Evolutionary conservation across 345 rosid genomes (phyloP), one percentile per base, ranked within the genome.

Genomic region (Anastatica hierochuntica): DNA sequence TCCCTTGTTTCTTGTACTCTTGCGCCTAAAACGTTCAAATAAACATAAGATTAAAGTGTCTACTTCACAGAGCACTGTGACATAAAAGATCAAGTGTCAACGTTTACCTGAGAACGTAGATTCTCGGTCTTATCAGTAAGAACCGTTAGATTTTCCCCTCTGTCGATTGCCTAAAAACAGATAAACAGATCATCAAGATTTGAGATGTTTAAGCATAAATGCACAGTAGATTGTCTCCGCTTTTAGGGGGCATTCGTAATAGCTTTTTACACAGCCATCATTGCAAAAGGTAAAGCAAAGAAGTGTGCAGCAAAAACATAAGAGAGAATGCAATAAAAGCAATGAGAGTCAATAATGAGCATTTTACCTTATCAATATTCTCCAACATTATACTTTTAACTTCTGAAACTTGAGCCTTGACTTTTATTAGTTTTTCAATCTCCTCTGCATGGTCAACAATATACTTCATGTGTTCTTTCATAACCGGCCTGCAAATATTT

Each of bases 401-500:
- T 31, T 31, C 94, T 11, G n/a, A 31, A 31, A 31, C 36, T 9
- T 10, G 36, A 31, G 36, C 96, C 74, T 92, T 87, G 35, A 92
- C 98, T 76, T 92, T 92, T 46, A 88, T 62, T 61, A 92, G 74
- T 58, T 92, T 87, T 66, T 84, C 98, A 30, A 92, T 92, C 71
- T 92, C 98, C 47, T 84, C 94, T 13, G 96, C 88, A 20, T 87
- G 98, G n/a, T 87, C 95, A 31, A 81, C 77, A 8, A 92, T 85
- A 63, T 87, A 84, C 61, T 84, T 83, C 98, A 90, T 90, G 74
- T 92, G 98, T 69, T 87, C 96, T 72, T 84, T 87, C 95, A 92
- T 84, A 12, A 81, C 33, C 53, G 90, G 94, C 76, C 96, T 92
- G 84, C 51, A 68, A 35, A 59, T 65, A 60, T 65, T 51, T 31